Evolutionary conservation across 495 filamentous ascomycete species (phyloP), one percentile per base, ranked within the genome.

Genomic region (Penicillium cosmopolitanum): DNA sequence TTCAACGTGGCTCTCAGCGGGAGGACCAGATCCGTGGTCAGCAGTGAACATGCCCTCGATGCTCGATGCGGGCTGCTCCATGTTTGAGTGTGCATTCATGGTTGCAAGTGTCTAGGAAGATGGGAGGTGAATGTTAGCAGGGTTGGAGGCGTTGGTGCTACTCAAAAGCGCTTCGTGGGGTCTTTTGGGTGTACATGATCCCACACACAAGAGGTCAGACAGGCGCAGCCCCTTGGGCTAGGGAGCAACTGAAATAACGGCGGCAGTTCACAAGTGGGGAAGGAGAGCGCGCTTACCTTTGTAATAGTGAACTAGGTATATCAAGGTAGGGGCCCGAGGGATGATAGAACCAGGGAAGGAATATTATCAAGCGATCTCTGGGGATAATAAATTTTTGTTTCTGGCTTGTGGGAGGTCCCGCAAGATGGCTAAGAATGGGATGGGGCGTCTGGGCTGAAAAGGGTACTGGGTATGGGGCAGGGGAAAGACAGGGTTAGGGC

Each of bases 31-130:
- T 48, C 66, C 69, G 7, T 63, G 57, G 12, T 63, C 57, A n/a
- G 59, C 52, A 7, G 66, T 53, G 50, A 63, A 62, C 63, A 70
- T 77, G 40, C 46, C 31, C 9, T 64, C 46, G 3, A 66, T 43
- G 48, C 51, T 61, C 11, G 65, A 52, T 13, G 66, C 28, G 16
- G 54, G 46, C 42, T 73, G 60, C 23, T 67, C 62, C 52, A 68
- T 61, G 42, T 65, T 62, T 25, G 66, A 35, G n/a, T 50, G 34
- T 50, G 60, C 60, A 66, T 58, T 64, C 65, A 70, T 70, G 63
- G 67, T 64, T 57, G 51, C 19, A 47, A 44, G 5, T 48, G 55
- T 61, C 64, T 69, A 23, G 7, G 7, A 19, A 51, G 34, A 43
- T n/a, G 52, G 47, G 47, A 31, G 40, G 16, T 46, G 38, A 16